Base-by-base conservation (phyloP, 1,284 basidiomycete species). In the Malassezia slooffiae region DNA sequence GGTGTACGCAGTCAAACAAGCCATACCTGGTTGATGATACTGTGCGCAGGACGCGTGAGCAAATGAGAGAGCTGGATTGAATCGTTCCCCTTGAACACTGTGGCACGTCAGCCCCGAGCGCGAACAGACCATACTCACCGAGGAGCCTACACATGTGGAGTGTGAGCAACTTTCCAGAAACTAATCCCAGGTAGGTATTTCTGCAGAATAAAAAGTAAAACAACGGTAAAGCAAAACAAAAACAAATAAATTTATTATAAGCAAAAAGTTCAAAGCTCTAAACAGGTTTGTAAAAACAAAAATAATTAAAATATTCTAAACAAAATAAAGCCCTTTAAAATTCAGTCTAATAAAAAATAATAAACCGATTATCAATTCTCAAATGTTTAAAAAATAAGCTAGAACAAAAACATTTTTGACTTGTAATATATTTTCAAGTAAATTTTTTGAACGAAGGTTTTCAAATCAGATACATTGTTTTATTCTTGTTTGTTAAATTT, bases 21-120 rank as follows among this genome's bases (percentile, higher is more conserved):
- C 28, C 36, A n/a, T 40, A 45, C 43, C 34, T 66, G 62, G 42
- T 66, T 64, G 54, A 66, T 66, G 73, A 96, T 95, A 11, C 85
- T 89, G 73, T 96, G 90, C 43, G 83, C 83, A 33, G 90, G 90
- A 33, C 84, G 76, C 33, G 85, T 95, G 54, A 95, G 77, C 23
- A 95, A 78, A 79, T 85, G 58, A 34, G 47, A 58, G 16, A 66
- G 38, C 26, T 49, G 39, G 43, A 58, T 51, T 34, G 56, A 48
- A 9, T 51, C 60, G 32, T 57, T 52, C 30, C 62, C 61, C 38
- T 62, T 63, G 52, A 61, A 66, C 10, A 66, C 62, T 55, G 43
- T 9, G 3, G 22, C 28, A 24, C 12, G 28, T 6, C 11, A 10
- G 30, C n/a, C 2, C 13, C 23, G n/a, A 21, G 35, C 23, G 19